Percentiles rank a stretch among this genome's conserved stretches.
Conservation (phyloP, 192 early-diverging fungal species). For the Entomortierella chlamydospora region DNA sequence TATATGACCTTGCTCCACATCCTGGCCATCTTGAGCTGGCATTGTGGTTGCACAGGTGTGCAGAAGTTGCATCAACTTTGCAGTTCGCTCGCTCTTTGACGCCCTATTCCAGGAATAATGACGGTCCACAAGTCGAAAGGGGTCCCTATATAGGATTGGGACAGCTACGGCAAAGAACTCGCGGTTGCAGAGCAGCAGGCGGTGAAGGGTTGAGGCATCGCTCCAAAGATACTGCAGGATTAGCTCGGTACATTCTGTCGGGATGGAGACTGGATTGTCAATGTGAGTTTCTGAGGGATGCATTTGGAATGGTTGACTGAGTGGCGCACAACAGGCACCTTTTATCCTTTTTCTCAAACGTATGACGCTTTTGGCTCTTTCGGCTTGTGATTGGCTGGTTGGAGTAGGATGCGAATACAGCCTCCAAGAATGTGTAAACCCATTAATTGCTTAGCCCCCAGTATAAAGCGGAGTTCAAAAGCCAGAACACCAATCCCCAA, state of each 20-base stretch:
- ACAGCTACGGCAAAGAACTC: conserved; percentile 15
- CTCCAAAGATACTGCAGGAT: conserved; percentile 29
- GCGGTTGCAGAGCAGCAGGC: conserved; percentile 23
- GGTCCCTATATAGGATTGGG: conserved; percentile 30
- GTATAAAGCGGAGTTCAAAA: no score
- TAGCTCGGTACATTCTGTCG: conserved; percentile 29
- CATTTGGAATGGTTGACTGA: no score
- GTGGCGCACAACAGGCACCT: no score
- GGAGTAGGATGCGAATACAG: no score
- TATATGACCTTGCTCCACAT: not conserved
- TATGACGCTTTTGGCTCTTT: no score
- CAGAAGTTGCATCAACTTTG: conserved; percentile 17
- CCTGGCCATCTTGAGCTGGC: conserved; percentile 3
- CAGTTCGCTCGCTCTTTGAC: conserved; percentile 5
- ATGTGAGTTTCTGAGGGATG: not conserved
- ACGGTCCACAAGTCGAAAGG: conserved; percentile 20
- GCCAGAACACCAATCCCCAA: no score
- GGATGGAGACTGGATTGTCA: not conserved
- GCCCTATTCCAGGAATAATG: conserved; percentile 12
- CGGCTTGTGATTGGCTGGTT: no score
- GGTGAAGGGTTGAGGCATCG: conserved; percentile 15
- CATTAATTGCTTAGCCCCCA: no score
- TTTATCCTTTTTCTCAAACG: no score
- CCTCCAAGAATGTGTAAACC: no score
- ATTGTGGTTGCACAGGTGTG: conserved; percentile 14